phyloP scores from a whole-genome alignment of 225 moss, liverwort and hornwort species.

The Bryoerythrophyllum caledonicum region DNA sequence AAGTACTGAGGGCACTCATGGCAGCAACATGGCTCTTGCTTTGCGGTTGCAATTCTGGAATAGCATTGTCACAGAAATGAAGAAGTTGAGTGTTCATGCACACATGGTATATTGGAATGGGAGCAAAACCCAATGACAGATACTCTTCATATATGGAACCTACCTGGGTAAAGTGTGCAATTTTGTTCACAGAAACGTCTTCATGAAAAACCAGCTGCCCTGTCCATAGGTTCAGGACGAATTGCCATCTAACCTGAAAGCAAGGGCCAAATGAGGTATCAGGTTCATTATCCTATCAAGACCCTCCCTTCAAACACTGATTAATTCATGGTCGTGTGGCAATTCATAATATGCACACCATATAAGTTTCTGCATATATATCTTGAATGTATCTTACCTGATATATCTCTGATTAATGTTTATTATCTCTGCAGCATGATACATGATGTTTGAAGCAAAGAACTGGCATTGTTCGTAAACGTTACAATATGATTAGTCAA shows the following conservation, averaged over 20 bases:
- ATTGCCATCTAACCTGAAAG: too few species aligned
- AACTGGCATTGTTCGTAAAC: conserved; percentile 1
- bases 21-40: not conserved
- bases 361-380: not conserved
- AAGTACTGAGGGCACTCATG: not conserved
- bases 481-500: not conserved
- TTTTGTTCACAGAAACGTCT: conserved; percentile 13
- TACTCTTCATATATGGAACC: too few species aligned
- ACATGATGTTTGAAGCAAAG: not conserved
- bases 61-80: not conserved
- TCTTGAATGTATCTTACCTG: not conserved
- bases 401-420: not conserved
- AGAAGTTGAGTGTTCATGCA: too few species aligned
- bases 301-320: too few species aligned
- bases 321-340: not conserved
- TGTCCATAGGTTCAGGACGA: too few species aligned
- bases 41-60: not conserved
- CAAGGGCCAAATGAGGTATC: too few species aligned
- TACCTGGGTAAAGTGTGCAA: conserved; percentile 10
- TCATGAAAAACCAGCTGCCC: not conserved
- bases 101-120: not conserved
- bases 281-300: too few species aligned
- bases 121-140: not conserved
- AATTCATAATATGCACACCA: not conserved
- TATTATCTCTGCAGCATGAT: not conserved